A percentile compares a stretch with the other conserved stretches of the same genome.
phyloP scores from a whole-genome alignment of 345 rosid species.

The Litchi chinensis region DNA sequence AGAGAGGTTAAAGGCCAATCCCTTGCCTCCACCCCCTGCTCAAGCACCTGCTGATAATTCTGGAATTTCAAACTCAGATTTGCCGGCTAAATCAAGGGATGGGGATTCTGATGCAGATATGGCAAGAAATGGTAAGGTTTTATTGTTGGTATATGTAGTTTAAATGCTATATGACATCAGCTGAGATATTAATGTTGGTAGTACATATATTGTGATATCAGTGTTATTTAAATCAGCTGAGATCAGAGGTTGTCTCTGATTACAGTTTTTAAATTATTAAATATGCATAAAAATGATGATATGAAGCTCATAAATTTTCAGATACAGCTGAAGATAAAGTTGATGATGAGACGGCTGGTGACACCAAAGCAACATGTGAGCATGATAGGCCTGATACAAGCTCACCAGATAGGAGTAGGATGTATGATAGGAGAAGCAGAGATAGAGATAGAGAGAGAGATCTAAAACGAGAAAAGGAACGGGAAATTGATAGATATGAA shows the following conservation, averaged over 20 bases:
- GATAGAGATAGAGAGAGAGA: constrained; percentile 68
- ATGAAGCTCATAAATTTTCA: constrained; percentile 32
- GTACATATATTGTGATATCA: background rate
- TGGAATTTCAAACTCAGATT: constrained; percentile 51
- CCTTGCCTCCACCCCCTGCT: constrained; percentile 91
- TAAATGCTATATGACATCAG: background rate
- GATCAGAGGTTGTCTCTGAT: background rate
- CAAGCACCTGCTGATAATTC: constrained; percentile 51
- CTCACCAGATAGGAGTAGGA: constrained; percentile 75
- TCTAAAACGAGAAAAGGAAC: constrained; percentile 78
- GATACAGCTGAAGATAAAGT: constrained; percentile 57
- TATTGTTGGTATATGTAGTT: background rate
- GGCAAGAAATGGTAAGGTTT: constrained; percentile 53
- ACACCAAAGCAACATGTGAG: constrained; percentile 54
- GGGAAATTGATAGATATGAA: constrained; percentile 84
- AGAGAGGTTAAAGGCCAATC: constrained; percentile 82
- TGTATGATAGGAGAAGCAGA: constrained; percentile 80
- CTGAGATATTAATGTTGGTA: background rate
- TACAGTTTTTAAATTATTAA: background rate
- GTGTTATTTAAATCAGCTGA: background rate
- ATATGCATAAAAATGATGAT: background rate
- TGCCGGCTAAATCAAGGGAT: constrained; percentile 61
- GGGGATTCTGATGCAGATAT: constrained; percentile 61
- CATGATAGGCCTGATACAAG: constrained; percentile 72
- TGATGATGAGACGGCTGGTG: constrained; percentile 72